Evolutionary conservation across 2,329 filamentous ascomycete species (phyloP).

Genomic region (Penicillium italicum): DNA sequence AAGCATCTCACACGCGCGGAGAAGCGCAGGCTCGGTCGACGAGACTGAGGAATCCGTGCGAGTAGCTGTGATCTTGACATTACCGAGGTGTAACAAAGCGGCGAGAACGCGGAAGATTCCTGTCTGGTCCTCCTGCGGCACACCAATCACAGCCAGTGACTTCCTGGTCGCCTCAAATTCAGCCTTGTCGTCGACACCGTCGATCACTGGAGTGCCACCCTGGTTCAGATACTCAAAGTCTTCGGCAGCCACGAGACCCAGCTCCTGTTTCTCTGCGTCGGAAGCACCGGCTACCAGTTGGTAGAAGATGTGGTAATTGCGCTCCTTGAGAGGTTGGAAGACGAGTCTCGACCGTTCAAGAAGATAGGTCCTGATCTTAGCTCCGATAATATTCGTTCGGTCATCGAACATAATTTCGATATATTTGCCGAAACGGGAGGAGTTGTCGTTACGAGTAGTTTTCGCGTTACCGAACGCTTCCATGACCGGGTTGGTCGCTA

Average conservation of each 20-base stretch:
- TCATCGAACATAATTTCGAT: slow-evolving; percentile 99
- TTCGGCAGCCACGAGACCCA: slow-evolving; percentile 76
- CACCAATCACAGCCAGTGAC: slow-evolving; percentile 83
- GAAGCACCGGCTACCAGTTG: slow-evolving; percentile 91
- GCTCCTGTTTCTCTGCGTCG: slow-evolving; percentile 73
- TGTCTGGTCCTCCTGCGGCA: slow-evolving; percentile 67
- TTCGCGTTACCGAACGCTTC: slow-evolving; percentile 99
- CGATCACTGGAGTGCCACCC: slow-evolving; percentile 83
- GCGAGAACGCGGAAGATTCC: slow-evolving; percentile 89
- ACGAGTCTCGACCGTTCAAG: slow-evolving; percentile 92
- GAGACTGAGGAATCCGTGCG: slow-evolving; percentile 82
- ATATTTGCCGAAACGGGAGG: slow-evolving; percentile 97
- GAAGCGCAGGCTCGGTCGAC: slow-evolving; percentile 74
- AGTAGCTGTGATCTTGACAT: slow-evolving; percentile 90
- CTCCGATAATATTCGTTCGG: slow-evolving; percentile 92
- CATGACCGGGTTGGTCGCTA: slow-evolving; percentile 99
- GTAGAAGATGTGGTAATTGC: slow-evolving; percentile 99
- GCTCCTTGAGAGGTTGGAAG: slow-evolving; percentile 94
- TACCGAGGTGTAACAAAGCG: slow-evolving; percentile 88
- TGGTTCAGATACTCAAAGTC: slow-evolving; percentile 97
- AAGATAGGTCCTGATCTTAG: slow-evolving; percentile 93
- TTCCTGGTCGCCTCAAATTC: slow-evolving; percentile 87
- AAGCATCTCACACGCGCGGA: slow-evolving; percentile 76
- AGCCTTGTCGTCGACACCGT: slow-evolving; percentile 91
- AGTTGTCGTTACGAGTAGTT: slow-evolving; percentile 99